A percentile compares a stretch with the other conserved stretches of the same genome.
Conservation (phyloP, 768 basidiomycete genomes). For the Ephemerocybe angulata region DNA sequence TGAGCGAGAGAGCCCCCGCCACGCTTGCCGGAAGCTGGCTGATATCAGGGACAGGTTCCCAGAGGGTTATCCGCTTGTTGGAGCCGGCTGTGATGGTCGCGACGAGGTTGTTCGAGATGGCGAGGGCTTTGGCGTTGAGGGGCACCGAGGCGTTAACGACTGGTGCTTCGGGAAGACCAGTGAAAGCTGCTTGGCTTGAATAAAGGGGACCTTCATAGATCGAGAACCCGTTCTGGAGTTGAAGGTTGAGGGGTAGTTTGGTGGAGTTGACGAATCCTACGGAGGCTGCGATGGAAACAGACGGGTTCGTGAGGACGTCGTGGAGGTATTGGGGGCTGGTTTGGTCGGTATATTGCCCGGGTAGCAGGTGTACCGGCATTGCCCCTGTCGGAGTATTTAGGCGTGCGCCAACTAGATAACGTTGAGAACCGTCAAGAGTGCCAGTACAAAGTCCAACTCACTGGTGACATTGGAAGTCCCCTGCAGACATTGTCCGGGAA, state of each 20-base stretch:
- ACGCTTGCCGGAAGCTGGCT: constrained; percentile 57
- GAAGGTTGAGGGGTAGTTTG: constrained; percentile 63
- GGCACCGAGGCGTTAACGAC: constrained; percentile 45
- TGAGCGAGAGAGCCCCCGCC: constrained; percentile 49
- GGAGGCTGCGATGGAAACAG: constrained; percentile 54
- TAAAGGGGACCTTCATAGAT: constrained; percentile 62
- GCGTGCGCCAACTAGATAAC: constrained; percentile 52
- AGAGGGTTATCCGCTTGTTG: constrained; percentile 62
- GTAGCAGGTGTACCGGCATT: constrained; percentile 60
- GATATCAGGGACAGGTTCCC: constrained; percentile 76
- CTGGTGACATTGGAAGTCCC: constrained; percentile 73
- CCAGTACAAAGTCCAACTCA: constrained; percentile 22
- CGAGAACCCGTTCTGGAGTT: constrained; percentile 62
- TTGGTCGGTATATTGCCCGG: constrained; percentile 70
- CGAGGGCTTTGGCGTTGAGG: constrained; percentile 56
- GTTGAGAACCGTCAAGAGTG: constrained; percentile 5
- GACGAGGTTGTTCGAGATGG: constrained; percentile 59
- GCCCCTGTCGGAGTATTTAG: constrained; percentile 54
- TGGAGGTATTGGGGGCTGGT: constrained; percentile 74
- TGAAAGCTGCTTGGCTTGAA: constrained; percentile 61
- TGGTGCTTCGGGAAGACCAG: constrained; percentile 50
- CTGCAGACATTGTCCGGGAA: constrained; percentile 87
- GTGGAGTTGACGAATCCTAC: constrained; percentile 62
- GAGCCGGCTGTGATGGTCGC: constrained; percentile 30
- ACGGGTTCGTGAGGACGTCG: constrained; percentile 59